These are phyloP conservation scores for Trametes cinnabarina DNA, from an alignment of 768 basidiomycete genomes.

Conservation along the genomic window DNA sequence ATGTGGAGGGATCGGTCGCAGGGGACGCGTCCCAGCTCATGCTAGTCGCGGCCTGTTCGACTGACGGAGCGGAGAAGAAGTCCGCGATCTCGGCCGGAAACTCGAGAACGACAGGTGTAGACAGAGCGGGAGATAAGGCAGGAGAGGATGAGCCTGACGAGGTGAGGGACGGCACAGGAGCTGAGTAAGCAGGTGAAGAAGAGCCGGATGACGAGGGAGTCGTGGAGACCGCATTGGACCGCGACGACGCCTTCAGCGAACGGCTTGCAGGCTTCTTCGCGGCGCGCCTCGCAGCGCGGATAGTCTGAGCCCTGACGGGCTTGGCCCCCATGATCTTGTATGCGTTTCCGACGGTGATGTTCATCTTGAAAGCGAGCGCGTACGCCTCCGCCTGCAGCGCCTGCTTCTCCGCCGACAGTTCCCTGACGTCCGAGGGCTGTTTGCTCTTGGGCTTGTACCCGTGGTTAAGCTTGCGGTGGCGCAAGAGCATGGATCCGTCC, in stretches of 20 bases:
- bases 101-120: not conserved
- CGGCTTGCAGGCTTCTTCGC: too few species aligned
- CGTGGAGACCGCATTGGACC: too few species aligned
- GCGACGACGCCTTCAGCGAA: too few species aligned
- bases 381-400: not conserved
- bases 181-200: not conserved
- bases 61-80: not conserved
- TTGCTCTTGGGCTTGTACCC: not conserved
- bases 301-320: not conserved
- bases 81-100: too few species aligned
- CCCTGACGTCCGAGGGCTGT: not conserved
- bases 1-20: not conserved
- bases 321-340: not conserved
- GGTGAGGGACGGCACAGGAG: too few species aligned
- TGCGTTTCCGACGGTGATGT: too few species aligned
- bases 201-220: not conserved
- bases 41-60: not conserved
- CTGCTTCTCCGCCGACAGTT: not conserved
- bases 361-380: too few species aligned
- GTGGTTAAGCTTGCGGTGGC: slow-evolving; percentile 4
- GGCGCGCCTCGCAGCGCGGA: too few species aligned
- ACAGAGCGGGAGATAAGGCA: not conserved
- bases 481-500: not conserved
- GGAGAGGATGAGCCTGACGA: not conserved
- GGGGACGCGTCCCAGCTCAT: not conserved